Base-by-base conservation (phyloP, 176 grass and related monocot species). In the Oryza meyeriana region DNA sequence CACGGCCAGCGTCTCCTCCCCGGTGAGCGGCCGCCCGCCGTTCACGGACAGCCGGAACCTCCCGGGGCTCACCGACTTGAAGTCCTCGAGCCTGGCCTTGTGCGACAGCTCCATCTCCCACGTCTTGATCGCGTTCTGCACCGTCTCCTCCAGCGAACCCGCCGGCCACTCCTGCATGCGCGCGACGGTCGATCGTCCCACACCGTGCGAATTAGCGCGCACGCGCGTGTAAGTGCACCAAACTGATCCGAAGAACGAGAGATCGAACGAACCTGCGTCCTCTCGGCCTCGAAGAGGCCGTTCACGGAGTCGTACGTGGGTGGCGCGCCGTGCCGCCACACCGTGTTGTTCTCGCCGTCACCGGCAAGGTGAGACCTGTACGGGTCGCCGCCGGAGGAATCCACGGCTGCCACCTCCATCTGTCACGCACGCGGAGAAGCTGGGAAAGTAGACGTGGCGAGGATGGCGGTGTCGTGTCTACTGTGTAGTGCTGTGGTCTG, bases 41-140 rank as follows among this genome's bases (percentile, higher is more conserved):
- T 98, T 98, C 61, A 98, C 92, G 1, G 81, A 81, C 20, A 94
- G 84, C 1, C 52, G 58, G 88, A 94, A 94, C 69, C 50, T 58
- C 1, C 61, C 82, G 0, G 63, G 92, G 86, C 88, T 91, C 36
- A 98, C 86, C 63, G 92, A 93, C 87, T 98, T 98, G 90, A 98
- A 98, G 86, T 98, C 92, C 29, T 6, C 50, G 17, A 98, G 71
- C 10, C 79, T 81, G 12, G 78, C 61, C 92, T 98, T 94, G 90
- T 94, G 92, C 29, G 92, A 94, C 71, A 94, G 86, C 90, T 94
- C 95, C 95, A 98, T 98, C 81, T 98, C 95, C 95, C 95, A 98
- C 71, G 95, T 98, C 79, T 98, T 94, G 71, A 98, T 87, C 55
- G 90, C 92, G 61, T 98, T 94, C 85, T 98, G 95, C 71, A 98